Base-by-base conservation (phyloP, 2,329 filamentous ascomycete genomes). In the Basipetospora chlamydospora region DNA sequence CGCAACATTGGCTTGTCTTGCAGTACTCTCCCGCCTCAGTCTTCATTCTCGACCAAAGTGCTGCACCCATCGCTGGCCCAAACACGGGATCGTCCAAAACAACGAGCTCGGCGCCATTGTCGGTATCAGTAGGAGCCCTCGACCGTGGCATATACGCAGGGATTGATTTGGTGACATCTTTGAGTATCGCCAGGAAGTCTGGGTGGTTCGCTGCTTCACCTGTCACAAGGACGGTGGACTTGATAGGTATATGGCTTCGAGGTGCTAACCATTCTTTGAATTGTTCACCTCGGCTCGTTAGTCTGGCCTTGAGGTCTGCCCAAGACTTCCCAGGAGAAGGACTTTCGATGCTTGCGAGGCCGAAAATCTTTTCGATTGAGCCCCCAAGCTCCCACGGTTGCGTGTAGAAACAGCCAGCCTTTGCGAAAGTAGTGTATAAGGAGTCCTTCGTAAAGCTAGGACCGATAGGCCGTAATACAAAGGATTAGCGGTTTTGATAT, bases 11-110 rank as follows among this genome's bases (percentile, higher is more conserved):
- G n/a, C 4, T 21, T 13, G n/a, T 34, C 9, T 34, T 25, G 13
- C 32, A 34, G 17, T 34, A 34, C 13, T n/a, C 15, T 7, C n/a
- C 21, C 11, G 8, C 32, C 22, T 34, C 32, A 11, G 12, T 13
- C 32, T 18, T 34, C 22, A 34, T 13, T 21, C 32, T 16, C 9
- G 32, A 34, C 32, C 32, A 34, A 34, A 34, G 32, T 12, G 32
- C 32, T 16, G 32, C 32, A 3, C 17, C 32, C 22, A 7, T 34
- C 3, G 32, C 32, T 3, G 32, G 32, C 6, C 15, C 32, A 17
- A 21, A 26, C 13, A 7, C 32, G 1, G 22, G 21, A 17, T 34
- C 32, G 8, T 34, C 32, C n/a, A 34, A 16, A 26, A 34, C 15
- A 3, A 34, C 13, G 8, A 34, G 13, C 22, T 34, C 32, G 12